Evolutionary conservation across 345 rosid genomes (phyloP), one percentile per base, ranked within the genome.

Genomic region (Lepidium sativum): DNA sequence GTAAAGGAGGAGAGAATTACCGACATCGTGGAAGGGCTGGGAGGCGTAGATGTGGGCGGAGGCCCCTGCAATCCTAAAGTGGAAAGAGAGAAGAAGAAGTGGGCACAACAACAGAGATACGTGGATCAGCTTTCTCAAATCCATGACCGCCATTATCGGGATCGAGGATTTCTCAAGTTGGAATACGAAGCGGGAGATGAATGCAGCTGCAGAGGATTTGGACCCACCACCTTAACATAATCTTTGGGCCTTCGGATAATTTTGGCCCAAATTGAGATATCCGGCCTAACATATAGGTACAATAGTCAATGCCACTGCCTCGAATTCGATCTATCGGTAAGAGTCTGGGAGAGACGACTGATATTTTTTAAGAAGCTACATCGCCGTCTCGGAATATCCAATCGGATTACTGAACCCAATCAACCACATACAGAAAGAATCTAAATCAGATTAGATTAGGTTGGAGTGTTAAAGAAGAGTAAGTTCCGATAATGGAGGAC

Each of bases 1-100:
- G 48, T 92, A 77, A 65, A 94, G 92, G 68, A 94, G 95, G 70
- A 76, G 84, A 48, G 95, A 73, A 54, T 84, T 94, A 65, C 99
- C 99, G 61, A 86, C 90, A 70, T 88, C 96, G 44, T 63, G 70
- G 82, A 94, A 90, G 40, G 83, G 65, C 42, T 83, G 81, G 5
- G 75, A 75, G 41, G 62, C 34, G 81, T 94, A 90, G 73, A 74
- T 57, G 85, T 94, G 99, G 68, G 77, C 75, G 65, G 99, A 94
- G 52, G 87, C 83, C 33, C 67, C 47, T n/a, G 59, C 40, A 60
- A 75, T 23, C 29, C 48, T 21, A 7, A 65, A 41, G 50, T 63
- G 65, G 43, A 58, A 17, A 2, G 70, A 78, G 39, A 77, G 56
- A 4, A n/a, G n/a, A n/a, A 75, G 53, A 53, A 79, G 65, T 37